These are phyloP conservation scores for Pestalotiopsis sp. DNA, from an alignment of 2,329 filamentous ascomycete species.

Conservation along the genomic window DNA sequence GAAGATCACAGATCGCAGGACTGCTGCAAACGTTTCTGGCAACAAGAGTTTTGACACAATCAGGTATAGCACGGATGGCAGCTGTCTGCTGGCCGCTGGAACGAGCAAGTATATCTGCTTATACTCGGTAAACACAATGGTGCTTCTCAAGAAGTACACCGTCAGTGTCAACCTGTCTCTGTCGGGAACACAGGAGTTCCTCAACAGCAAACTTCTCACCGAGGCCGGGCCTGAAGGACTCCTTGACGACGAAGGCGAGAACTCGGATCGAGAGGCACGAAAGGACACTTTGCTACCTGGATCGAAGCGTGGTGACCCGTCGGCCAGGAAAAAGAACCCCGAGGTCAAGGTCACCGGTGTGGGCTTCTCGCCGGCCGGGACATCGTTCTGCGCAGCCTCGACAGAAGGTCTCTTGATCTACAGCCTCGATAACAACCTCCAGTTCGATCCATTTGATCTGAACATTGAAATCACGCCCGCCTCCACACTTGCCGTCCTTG, in stretches of 20 bases:
- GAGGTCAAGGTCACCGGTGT: slow-evolving; percentile 85
- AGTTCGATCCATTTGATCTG: slow-evolving; percentile 95
- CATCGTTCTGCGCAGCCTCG: slow-evolving; percentile 90
- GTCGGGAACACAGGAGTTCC: slow-evolving; percentile 93
- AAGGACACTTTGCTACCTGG: slow-evolving; percentile 81
- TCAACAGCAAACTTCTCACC: slow-evolving; percentile 89
- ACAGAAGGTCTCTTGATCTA: slow-evolving; percentile 95
- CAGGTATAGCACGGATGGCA: slow-evolving; percentile 88
- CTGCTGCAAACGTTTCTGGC: slow-evolving; percentile 85
- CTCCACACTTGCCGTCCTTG: slow-evolving; percentile 71
- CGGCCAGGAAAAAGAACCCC: slow-evolving; percentile 72
- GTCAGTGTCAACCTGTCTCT: slow-evolving; percentile 95
- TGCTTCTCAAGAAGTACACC: slow-evolving; percentile 91
- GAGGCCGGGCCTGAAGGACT: slow-evolving; percentile 84
- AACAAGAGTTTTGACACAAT: slow-evolving; percentile 91
- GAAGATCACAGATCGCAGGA: slow-evolving; percentile 83
- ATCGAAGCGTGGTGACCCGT: slow-evolving; percentile 82
- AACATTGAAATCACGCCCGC: slow-evolving; percentile 92
- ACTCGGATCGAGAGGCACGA: slow-evolving; percentile 84
- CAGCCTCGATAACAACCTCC: slow-evolving; percentile 78
- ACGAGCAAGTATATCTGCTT: slow-evolving; percentile 99
- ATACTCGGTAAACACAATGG: slow-evolving; percentile 92
- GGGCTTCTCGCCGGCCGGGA: slow-evolving; percentile 85
- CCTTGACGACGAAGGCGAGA: slow-evolving; percentile 87
- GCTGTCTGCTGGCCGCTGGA: slow-evolving; percentile 84